A percentile compares a stretch with the other conserved stretches of the same genome.
phyloP scores from a whole-genome alignment of 108 stramenopile species.

The Poteriospumella lacustris region DNA sequence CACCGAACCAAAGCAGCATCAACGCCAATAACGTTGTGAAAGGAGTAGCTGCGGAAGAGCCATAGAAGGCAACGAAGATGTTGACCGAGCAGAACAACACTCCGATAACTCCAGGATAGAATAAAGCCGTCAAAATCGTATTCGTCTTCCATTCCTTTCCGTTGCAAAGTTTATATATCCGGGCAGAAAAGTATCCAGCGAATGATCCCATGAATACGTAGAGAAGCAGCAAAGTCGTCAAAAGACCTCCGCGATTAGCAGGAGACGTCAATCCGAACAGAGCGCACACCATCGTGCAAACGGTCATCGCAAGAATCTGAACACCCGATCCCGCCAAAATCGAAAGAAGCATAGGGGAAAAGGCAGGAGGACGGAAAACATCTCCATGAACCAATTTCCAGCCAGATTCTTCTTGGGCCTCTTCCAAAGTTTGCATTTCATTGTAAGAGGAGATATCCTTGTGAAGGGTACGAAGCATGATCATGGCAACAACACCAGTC shows the following conservation, averaged over 20 bases:
- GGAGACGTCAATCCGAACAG: slow-evolving; percentile 79
- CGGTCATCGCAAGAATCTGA: slow-evolving; percentile 77
- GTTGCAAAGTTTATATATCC: slow-evolving; percentile 77
- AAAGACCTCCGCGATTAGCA: slow-evolving; percentile 84
- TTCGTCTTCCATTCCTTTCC: slow-evolving; percentile 25
- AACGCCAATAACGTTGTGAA: slow-evolving; percentile 51
- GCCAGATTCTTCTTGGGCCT: slow-evolving; percentile 89
- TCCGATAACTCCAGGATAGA: slow-evolving; percentile 26
- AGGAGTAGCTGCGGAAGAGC: slow-evolving; percentile 27
- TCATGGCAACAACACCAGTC: slow-evolving; percentile 79
- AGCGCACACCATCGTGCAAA: slow-evolving; percentile 67
- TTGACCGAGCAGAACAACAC: background rate
- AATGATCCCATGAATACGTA: slow-evolving; percentile 83
- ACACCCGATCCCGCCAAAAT: slow-evolving; percentile 78
- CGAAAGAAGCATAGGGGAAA: slow-evolving; percentile 72
- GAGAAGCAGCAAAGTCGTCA: slow-evolving; percentile 83
- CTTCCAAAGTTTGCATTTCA: slow-evolving; percentile 51
- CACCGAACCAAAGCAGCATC: slow-evolving; percentile 85
- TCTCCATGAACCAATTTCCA: slow-evolving; percentile 98
- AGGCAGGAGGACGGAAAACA: slow-evolving; percentile 85
- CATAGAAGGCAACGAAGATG: background rate
- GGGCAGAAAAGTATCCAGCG: slow-evolving; percentile 77
- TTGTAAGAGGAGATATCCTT: slow-evolving; percentile 94
- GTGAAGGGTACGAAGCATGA: slow-evolving; percentile 86
- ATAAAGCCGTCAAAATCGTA: slow-evolving; percentile 14